Percentiles rank a stretch among this genome's conserved stretches.
These are phyloP conservation scores for Psilocybe subaeruginosa DNA, from an alignment of 768 basidiomycete species.

Conservation along the genomic window DNA sequence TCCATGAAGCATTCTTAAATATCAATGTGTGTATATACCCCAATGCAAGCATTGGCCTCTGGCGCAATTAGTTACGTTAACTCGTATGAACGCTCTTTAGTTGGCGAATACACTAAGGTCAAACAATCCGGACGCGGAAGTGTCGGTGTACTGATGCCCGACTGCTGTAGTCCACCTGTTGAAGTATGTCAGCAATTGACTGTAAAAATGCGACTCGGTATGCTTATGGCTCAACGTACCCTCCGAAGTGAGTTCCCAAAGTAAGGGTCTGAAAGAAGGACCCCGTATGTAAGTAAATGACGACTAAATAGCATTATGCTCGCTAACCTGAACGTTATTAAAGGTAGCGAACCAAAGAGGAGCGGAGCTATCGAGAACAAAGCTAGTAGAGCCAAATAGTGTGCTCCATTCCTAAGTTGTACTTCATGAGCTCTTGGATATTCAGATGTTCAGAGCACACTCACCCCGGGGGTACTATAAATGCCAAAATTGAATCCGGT, in stretches of 20 bases:
- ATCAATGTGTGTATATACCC: too few species aligned
- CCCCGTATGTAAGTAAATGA: neutral
- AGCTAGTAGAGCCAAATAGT: constrained; percentile 20
- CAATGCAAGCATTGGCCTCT: too few species aligned
- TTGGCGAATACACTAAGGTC: constrained; percentile 23
- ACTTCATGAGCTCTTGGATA: neutral
- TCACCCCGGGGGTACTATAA: constrained; percentile 22
- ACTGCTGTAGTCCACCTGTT: constrained; percentile 23
- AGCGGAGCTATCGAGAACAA: constrained; percentile 20
- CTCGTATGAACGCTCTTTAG: neutral
- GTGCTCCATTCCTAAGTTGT: constrained; percentile 21
- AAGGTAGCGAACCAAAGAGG: constrained; percentile 26
- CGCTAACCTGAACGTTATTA: constrained; percentile 22
- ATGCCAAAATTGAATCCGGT: constrained; percentile 21
- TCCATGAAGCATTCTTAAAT: too few species aligned
- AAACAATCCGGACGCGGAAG: constrained; percentile 28
- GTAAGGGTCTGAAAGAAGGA: constrained; percentile 13
- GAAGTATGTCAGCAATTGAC: neutral
- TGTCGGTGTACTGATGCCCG: constrained; percentile 30
- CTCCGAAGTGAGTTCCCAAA: constrained; percentile 21
- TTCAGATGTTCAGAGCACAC: neutral
- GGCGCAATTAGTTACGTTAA: too few species aligned
- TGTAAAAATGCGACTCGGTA: neutral
- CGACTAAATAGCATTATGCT: neutral
- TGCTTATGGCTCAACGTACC: constrained; percentile 7